A percentile compares a stretch with the other conserved stretches of the same genome.
phyloP scores from a whole-genome alignment of 2,329 filamentous ascomycete species.

The Phialophora macrospora region DNA sequence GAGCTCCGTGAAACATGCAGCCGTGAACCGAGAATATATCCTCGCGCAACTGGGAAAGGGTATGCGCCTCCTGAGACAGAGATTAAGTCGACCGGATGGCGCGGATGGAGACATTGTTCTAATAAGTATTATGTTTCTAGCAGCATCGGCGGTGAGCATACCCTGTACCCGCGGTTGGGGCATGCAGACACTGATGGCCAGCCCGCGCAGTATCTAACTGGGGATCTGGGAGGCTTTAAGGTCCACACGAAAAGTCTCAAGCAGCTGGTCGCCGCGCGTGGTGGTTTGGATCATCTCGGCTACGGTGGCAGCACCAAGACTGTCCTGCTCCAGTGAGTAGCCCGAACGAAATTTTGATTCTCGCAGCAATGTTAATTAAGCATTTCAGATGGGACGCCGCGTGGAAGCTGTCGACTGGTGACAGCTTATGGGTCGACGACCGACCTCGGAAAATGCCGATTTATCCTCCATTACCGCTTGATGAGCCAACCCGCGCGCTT shows the following conservation, averaged over 20 bases:
- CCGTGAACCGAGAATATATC: conserved; percentile 6
- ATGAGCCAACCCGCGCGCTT: neutral
- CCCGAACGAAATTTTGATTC: neutral
- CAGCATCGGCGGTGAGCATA: neutral
- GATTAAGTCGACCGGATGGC: conserved; percentile 6
- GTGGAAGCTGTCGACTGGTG: neutral
- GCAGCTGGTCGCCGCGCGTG: neutral
- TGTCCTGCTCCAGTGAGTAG: conserved; percentile 7
- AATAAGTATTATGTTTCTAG: conserved; percentile 1
- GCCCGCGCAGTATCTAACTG: neutral
- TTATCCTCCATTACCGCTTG: conserved; percentile 6
- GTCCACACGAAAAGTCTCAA: conserved; percentile 2
- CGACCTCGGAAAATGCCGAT: neutral
- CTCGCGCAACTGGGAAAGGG: conserved; percentile 6
- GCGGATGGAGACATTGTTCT: conserved; percentile 7
- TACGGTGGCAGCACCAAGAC: conserved; percentile 6
- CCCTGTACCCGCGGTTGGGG: neutral
- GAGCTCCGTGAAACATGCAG: conserved; percentile 7
- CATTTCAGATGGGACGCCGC: conserved; percentile 4
- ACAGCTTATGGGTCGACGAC: conserved; percentile 6
- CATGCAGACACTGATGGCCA: neutral
- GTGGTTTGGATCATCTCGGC: conserved; percentile 2
- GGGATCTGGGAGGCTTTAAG: neutral
- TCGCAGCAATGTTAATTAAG: neutral
- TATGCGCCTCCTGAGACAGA: conserved; percentile 3